Conservation (phyloP, 2,329 filamentous ascomycete genomes). For the Alternaria infectoria region DNA sequence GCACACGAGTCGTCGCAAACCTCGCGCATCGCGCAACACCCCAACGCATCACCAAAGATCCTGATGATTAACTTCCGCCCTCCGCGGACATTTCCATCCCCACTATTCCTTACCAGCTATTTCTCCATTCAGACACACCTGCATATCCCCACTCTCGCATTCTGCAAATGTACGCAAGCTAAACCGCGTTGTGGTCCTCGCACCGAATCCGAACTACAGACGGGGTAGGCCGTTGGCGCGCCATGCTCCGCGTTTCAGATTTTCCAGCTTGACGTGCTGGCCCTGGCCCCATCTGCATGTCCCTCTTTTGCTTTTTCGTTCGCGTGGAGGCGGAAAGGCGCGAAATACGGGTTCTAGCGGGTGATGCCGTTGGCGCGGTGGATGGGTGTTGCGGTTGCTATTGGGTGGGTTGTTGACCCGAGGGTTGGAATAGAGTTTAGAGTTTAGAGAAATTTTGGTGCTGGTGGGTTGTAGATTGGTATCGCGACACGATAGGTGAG, state of each 20-base stretch:
- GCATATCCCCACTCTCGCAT: background rate
- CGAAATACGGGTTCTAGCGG: background rate
- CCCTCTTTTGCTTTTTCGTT: background rate
- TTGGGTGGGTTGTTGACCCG: background rate
- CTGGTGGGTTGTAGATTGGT: background rate
- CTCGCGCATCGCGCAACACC: background rate
- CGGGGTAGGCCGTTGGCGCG: background rate
- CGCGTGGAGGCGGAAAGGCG: background rate
- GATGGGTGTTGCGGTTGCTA: background rate
- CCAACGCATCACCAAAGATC: background rate
- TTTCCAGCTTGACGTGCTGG: background rate
- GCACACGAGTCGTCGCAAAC: background rate
- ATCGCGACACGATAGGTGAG: background rate
- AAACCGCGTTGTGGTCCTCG: background rate
- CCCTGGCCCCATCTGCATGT: background rate
- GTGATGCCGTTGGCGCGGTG: background rate
- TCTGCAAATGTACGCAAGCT: background rate
- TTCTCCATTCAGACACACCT: background rate
- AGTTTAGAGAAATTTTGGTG: background rate
- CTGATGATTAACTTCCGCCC: background rate
- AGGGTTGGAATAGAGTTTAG: background rate
- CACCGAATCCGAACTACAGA: background rate
- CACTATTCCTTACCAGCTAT: background rate
- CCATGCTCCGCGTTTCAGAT: background rate
- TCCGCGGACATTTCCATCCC: background rate